Conservation (phyloP, 1,139 yeast genomes). For the Sugiyamaella novakii region DNA sequence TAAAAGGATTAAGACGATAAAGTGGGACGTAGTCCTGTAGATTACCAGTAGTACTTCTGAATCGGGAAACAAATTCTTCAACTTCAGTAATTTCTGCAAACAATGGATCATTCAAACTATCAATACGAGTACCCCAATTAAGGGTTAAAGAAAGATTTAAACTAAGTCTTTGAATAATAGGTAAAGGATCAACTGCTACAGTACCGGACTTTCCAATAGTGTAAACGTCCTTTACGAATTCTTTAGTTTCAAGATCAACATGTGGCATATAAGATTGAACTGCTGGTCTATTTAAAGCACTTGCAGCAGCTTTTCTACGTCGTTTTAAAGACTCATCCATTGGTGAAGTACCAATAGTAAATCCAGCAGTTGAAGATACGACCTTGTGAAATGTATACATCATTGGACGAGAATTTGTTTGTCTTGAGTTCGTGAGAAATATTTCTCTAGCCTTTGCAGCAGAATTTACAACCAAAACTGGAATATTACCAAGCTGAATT, state of each 20-base stretch:
- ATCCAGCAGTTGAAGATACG: constrained; percentile 56
- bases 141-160: constrained; percentile 58
- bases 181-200: constrained; percentile 48
- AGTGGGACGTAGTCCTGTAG: constrained; percentile 62
- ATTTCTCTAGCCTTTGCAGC: constrained; percentile 54
- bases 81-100: constrained; percentile 60
- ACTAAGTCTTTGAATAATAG: constrained; percentile 52
- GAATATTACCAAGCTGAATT: constrained; percentile 57
- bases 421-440: constrained; percentile 55
- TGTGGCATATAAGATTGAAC: constrained; percentile 41
- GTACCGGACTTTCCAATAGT: constrained; percentile 23
- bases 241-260: constrained; percentile 49
- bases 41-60: constrained; percentile 67
- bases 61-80: constrained; percentile 63
- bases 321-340: constrained; percentile 54
- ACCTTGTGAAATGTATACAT: constrained; percentile 67
- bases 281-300: constrained; percentile 48
- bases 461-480: constrained; percentile 66
- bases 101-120: constrained; percentile 46
- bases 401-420: constrained; percentile 66
- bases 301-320: constrained; percentile 58
- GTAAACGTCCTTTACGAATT: constrained; percentile 27
- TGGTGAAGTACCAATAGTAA: constrained; percentile 77
- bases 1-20: constrained; percentile 43
- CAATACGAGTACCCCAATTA: constrained; percentile 63